Percentiles rank a stretch among this genome's conserved stretches.
phyloP scores from a whole-genome alignment of 331 rosid genomes.

The Phaseolus coccineus region DNA sequence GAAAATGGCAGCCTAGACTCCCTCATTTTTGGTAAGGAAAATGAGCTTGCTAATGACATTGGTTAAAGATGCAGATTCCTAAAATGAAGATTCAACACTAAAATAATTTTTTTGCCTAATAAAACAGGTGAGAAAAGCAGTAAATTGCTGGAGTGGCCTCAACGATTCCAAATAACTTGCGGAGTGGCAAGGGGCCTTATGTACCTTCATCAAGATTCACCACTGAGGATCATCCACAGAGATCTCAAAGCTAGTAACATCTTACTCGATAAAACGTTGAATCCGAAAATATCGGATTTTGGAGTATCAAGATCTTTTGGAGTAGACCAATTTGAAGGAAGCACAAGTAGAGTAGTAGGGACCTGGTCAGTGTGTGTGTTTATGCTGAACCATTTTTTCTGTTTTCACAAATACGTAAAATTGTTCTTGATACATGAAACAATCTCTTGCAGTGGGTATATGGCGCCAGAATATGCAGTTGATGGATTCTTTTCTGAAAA shows the following conservation, averaged over 20 bases:
- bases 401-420: neutral
- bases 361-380: neutral
- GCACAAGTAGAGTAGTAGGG: neutral
- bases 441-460: neutral
- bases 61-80: neutral
- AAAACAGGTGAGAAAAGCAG: neutral
- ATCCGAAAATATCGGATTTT: conserved; percentile 26
- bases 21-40: conserved; percentile 33
- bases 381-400: neutral
- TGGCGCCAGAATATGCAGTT: neutral
- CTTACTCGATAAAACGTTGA: neutral
- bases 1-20: conserved; percentile 9
- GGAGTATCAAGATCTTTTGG: neutral
- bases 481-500: neutral
- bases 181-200: conserved; percentile 24
- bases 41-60: neutral
- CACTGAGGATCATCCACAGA: conserved; percentile 15
- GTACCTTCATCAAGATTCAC: conserved; percentile 31
- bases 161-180: neutral
- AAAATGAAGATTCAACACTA: neutral
- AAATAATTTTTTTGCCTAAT: neutral
- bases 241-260: conserved; percentile 34
- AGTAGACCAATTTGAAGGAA: neutral
- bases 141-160: conserved; percentile 6
- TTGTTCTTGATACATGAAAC: neutral